Evolutionary conservation across 2,329 filamentous ascomycete genomes (phyloP), one percentile per base, ranked within the genome.

Genomic region (Colletotrichum sp.): DNA sequence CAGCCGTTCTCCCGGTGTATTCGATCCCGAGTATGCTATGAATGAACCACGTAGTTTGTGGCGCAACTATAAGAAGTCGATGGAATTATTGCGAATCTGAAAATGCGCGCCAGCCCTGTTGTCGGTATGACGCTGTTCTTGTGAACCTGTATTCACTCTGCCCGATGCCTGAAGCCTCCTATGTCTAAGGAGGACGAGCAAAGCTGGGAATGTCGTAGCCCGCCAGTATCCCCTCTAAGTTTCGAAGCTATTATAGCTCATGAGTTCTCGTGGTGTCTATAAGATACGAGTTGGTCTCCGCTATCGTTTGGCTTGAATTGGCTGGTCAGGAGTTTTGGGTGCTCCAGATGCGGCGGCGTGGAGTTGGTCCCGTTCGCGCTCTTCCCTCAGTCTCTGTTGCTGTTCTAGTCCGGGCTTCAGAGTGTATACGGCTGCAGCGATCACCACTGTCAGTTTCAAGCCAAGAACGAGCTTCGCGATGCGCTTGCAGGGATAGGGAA

Each of bases 371-470:
- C 73, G 57, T 16, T 52, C 59, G 59, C 59, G 59, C 59, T 63
- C 34, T 8, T 62, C 69, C 10, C 72, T 69, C 24, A 72, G 49
- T n/a, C 30, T 74, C 49, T 65, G 44, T n/a, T 76, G 74, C 36
- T 73, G 49, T 69, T 76, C 59, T 15, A 76, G 59, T 18, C 15
- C 65, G 13, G 74, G 74, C 65, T 69, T 69, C 18, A 76, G 34
- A 18, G 74, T 76, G 24, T 76, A 74, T 13, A 59, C 62, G 28
- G 74, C 74, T 76, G 49, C 21, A 60, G 21, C 28, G 9, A n/a
- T 72, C 15, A 74, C 34, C 13, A 34, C n/a, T 18, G 44, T 52
- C 44, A 49, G 59, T n/a, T 13, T 15, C 8, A 63, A 24, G 34
- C 34, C 21, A 32, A 36, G 12, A 64, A 24, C 26, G 34, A 64